phyloP scores from a whole-genome alignment of 345 rosid genomes.

The Linum usitatissimum region DNA sequence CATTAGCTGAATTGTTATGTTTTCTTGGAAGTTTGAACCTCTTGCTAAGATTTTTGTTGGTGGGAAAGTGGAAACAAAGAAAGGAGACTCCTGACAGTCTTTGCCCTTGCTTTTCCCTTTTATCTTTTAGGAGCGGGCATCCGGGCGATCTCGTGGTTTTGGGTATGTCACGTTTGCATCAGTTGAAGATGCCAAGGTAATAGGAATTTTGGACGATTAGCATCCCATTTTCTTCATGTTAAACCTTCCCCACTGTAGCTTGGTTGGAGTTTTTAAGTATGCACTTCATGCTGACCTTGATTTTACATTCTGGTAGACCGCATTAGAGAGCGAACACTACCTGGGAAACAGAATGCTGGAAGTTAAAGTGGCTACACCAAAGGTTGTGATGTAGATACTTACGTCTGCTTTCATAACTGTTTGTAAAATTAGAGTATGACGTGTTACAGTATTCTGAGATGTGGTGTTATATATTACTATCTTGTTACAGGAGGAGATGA shows the following conservation, averaged over 20 bases:
- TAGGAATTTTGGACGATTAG: not conserved
- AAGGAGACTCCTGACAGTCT: not conserved
- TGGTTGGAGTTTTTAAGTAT: not conserved
- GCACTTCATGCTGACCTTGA: not conserved
- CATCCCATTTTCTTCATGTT: not conserved
- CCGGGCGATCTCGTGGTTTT: constrained; percentile 96
- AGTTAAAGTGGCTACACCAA: constrained; percentile 90
- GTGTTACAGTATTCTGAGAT: not conserved
- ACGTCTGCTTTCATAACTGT: not conserved
- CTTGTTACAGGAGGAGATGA: constrained; percentile 84
- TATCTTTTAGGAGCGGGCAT: constrained; percentile 60
- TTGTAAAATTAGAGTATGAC: not conserved
- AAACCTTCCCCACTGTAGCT: not conserved
- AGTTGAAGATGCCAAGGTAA: constrained; percentile 74
- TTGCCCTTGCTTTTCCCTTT: not conserved
- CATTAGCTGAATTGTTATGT: not conserved
- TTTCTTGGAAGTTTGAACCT: not conserved
- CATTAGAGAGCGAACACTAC: constrained; percentile 61
- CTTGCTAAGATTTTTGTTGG: not conserved
- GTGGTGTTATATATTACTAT: constrained; percentile 5
- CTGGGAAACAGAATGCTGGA: constrained; percentile 85
- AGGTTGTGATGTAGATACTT: constrained; percentile 36
- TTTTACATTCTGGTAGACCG: constrained; percentile 37
- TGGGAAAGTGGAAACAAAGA: not conserved
- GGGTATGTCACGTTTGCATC: constrained; percentile 85